A percentile compares a stretch with the other conserved stretches of the same genome.
phyloP scores from a whole-genome alignment of 2,329 filamentous ascomycete genomes.

The Tolypocladium album region DNA sequence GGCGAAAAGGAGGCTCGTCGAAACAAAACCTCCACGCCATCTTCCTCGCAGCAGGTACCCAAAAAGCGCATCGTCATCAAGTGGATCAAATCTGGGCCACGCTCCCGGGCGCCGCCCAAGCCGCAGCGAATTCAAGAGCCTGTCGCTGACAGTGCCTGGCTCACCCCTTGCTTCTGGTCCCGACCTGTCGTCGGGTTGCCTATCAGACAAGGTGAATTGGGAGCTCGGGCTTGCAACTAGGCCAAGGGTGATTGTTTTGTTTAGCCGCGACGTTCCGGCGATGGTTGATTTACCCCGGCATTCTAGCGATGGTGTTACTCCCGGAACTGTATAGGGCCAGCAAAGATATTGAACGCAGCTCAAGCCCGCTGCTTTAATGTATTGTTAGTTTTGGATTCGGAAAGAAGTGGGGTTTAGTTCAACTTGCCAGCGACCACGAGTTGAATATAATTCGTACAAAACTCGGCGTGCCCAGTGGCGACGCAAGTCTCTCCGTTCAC shows the following conservation, averaged over 20 bases:
- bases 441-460: not conserved
- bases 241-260: no score
- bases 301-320: no score
- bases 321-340: not conserved
- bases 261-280: no score
- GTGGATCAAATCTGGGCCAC: not conserved
- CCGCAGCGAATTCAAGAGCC: not conserved
- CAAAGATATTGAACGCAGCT: not conserved
- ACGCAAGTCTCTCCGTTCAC: constrained; percentile 8
- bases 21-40: no score
- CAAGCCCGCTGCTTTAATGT: not conserved
- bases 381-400: not conserved
- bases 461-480: not conserved
- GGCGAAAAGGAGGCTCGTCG: not conserved
- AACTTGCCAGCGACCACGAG: not conserved
- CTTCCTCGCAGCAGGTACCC: not conserved
- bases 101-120: not conserved
- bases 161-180: not conserved
- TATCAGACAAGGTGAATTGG: not conserved
- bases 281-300: no score
- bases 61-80: not conserved
- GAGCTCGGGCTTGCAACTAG: not conserved
- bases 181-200: not conserved
- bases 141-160: not conserved
- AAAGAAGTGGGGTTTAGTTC: not conserved